Base-by-base conservation (phyloP, 2,329 filamentous ascomycete species). In the Emergomyces orientalis region DNA sequence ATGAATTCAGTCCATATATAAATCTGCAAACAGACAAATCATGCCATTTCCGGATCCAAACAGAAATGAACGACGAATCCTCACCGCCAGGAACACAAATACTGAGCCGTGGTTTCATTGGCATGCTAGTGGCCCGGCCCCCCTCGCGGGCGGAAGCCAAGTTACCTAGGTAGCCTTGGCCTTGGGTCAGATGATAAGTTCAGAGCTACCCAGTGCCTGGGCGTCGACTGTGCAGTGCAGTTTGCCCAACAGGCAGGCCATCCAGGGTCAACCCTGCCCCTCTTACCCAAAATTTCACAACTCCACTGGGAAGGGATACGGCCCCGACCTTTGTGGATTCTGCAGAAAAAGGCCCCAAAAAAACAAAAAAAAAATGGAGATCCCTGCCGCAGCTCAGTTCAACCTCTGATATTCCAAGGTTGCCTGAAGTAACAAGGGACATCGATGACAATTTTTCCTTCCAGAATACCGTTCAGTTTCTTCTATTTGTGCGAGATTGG, bases 21-120 rank as follows among this genome's bases (percentile, higher is more conserved):
- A 45, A 43, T 58, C 22, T 58, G 37, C 55, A 58, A 41, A 58
- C 37, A 9, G 39, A 0, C 13, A 41, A 58, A 43, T 30, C 22
- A 58, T 58, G 22, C 55, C 22, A 9, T 45, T 41, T 14, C 22
- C 14, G 22, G 25, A 58, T 17, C 17, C 37, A 45, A 47, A 55
- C 52, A 55, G 32, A 54, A 19, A 54, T 6, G 0, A 27, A 54
- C 2, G 25, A 54, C 14, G 17, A 19, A 54, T 55, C 37, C 27
- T 58, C 55, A 58, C 55, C 55, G 55, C 55, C 55, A 58, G 55
- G 37, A 45, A 58, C 34, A 43, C 37, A 41, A 41, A 58, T 55
- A 30, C 49, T 27, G 32, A 30, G 34, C 22, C 34, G 19, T 30
- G 25, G 55, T 58, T 32, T 45, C 55, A 58, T 8, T 41, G 39